Conservation (phyloP, 768 basidiomycete genomes). For the Mycena galopus region DNA sequence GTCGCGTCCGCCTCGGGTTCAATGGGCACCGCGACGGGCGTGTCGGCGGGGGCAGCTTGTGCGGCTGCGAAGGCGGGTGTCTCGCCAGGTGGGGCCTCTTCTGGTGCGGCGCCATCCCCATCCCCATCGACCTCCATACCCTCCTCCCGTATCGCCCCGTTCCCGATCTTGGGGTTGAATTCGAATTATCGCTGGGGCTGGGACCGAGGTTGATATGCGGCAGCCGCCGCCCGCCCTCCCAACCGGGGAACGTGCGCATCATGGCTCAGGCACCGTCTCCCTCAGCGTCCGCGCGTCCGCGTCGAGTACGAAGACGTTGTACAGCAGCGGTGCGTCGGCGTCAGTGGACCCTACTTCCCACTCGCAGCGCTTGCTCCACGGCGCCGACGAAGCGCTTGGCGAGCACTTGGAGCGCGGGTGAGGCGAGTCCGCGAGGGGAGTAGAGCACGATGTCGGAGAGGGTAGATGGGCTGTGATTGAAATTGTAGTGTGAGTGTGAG, state of each 20-base stretch:
- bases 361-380: constrained; percentile 62
- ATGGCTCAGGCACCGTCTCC: constrained; percentile 61
- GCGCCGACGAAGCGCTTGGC: constrained; percentile 78
- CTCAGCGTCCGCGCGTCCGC: constrained; percentile 63
- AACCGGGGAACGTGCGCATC: constrained; percentile 60
- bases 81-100: neutral
- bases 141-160: too few species aligned
- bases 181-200: too few species aligned
- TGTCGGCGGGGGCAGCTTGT: neutral
- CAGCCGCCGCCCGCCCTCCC: constrained; percentile 29
- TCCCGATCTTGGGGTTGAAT: too few species aligned
- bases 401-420: constrained; percentile 67
- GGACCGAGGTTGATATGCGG: neutral
- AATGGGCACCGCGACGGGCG: constrained; percentile 22
- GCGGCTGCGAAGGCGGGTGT: neutral
- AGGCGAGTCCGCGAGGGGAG: constrained; percentile 74
- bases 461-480: constrained; percentile 84
- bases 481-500: neutral
- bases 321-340: constrained; percentile 58
- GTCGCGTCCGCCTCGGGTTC: constrained; percentile 15
- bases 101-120: constrained; percentile 20
- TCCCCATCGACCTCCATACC: constrained; percentile 21
- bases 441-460: constrained; percentile 93
- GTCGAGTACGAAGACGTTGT: constrained; percentile 85
- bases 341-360: constrained; percentile 53